phyloP scores from a whole-genome alignment of 805 yeast species.

The Dipodascus albidus region DNA sequence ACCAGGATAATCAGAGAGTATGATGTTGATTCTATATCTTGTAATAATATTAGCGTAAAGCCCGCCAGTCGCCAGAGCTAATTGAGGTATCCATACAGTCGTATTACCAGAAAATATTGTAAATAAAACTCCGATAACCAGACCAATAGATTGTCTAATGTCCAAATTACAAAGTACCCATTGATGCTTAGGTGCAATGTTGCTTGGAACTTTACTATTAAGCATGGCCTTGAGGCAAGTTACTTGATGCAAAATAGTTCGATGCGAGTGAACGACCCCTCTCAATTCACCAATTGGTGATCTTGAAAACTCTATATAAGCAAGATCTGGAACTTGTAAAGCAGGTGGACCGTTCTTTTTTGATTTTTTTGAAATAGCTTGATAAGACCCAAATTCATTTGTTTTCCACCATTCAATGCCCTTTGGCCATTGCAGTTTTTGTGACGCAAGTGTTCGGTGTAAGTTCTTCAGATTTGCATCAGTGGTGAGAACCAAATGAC shows the following conservation, averaged over 20 bases:
- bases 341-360: conserved; percentile 51
- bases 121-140: conserved; percentile 72
- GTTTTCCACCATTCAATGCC: conserved; percentile 73
- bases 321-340: conserved; percentile 67
- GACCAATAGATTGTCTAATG: conserved; percentile 71
- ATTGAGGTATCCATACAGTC: conserved; percentile 67
- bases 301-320: conserved; percentile 85
- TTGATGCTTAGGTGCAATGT: conserved; percentile 29
- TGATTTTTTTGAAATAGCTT: conserved; percentile 33
- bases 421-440: conserved; percentile 54
- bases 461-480: conserved; percentile 67
- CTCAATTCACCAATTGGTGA: conserved; percentile 85
- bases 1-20: conserved; percentile 79
- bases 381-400: conserved; percentile 70
- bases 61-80: conserved; percentile 69
- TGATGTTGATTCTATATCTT: conserved; percentile 53
- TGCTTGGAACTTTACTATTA: conserved; percentile 30
- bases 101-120: conserved; percentile 79
- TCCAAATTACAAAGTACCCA: conserved; percentile 50
- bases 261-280: conserved; percentile 91
- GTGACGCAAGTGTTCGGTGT: conserved; percentile 46
- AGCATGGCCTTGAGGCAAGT: conserved; percentile 57
- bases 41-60: conserved; percentile 74
- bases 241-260: conserved; percentile 84
- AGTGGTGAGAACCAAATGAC: conserved; percentile 70